Base-by-base conservation (phyloP, 2,329 filamentous ascomycete species). In the Cytospora mali region DNA sequence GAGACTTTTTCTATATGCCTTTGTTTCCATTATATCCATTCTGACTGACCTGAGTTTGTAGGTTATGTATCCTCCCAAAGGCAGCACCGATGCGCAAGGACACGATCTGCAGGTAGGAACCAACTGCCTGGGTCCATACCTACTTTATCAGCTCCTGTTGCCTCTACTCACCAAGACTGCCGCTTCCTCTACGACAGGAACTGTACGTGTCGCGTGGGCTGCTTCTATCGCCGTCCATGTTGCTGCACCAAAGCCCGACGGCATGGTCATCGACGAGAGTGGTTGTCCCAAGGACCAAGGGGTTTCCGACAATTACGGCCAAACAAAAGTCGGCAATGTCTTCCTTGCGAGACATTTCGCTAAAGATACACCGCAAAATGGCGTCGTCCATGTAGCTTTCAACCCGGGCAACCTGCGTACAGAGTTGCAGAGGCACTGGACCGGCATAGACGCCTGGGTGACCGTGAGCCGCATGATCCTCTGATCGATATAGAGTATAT, bases 371-470 rank as follows among this genome's bases (percentile, higher is more conserved):
- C 48, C 58, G 14, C 27, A 67, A 58, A 68, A 52, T 6, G 68
- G 67, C 28, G 46, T 70, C n/a, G 65, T 70, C 25, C 65, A 68
- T 51, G 66, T 55, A 0, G 62, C 63, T 16, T 68, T 69, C 35
- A 71, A 71, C 49, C 69, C 69, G 18, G 68, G 69, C 11, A 69
- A 71, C 27, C 56, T 71, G 35, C 58, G 51, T 53, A 66, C 69
- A 13, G 54, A 58, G 10, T n/a, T 62, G 31, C 60, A 62, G 49
- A 31, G 60, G 52, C 46, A 61, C 31, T 61, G 52, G 58, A 42
- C 27, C 25, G 58, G 58, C 10, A 13, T 56, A 2, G n/a, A 1
- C 6, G 7, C 10, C 28, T 56, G 59, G 59, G 18, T 61, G 1
- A 31, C 25, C 10, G 59, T 61, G 27, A 29, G 59, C 31, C 21